A percentile compares a stretch with the other conserved stretches of the same genome.
Evolutionary conservation across 2,329 filamentous ascomycete species (phyloP).

Genomic region (Xylaria sp.): DNA sequence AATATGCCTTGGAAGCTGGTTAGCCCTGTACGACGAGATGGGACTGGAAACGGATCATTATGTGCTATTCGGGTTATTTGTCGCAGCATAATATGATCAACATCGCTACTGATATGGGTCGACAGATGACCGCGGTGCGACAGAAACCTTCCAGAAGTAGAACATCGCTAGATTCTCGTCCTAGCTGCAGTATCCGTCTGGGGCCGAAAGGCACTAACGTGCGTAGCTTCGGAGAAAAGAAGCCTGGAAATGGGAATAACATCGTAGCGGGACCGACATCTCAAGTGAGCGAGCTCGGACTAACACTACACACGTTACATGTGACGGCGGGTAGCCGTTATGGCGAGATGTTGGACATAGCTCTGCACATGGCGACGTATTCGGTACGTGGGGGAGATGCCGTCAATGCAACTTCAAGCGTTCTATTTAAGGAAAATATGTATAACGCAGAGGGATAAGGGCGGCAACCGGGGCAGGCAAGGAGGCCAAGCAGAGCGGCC

Average conservation of each 20-base stretch:
- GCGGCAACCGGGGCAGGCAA: conserved; percentile 33
- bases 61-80: conserved; percentile 35
- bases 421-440: conserved; percentile 39
- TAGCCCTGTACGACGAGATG: conserved; percentile 31
- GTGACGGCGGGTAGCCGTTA: conserved; percentile 25
- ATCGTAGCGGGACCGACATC: conserved; percentile 25
- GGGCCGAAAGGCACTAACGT: conserved; percentile 6
- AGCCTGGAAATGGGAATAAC: conserved; percentile 23
- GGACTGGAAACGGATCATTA: conserved; percentile 13
- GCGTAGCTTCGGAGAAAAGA: conserved; percentile 24
- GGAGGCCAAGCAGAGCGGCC: conserved; percentile 21
- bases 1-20: conserved; percentile 35
- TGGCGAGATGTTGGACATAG: conserved; percentile 31
- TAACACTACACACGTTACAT: conserved; percentile 30
- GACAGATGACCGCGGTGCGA: conserved; percentile 19
- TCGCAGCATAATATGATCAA: conserved; percentile 21
- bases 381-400: conserved; percentile 27
- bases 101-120: conserved; percentile 13
- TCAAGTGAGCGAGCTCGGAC: conserved; percentile 27
- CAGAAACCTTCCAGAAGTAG: conserved; percentile 34
- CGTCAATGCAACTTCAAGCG: conserved; percentile 33
- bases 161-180: conserved; percentile 19
- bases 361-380: conserved; percentile 28
- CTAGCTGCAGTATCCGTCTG: conserved; percentile 18
- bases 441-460: conserved; percentile 28